Percentiles rank a stretch among this genome's conserved stretches.
Conservation (phyloP, 805 yeast species). For the Lipomyces mesembrius region DNA sequence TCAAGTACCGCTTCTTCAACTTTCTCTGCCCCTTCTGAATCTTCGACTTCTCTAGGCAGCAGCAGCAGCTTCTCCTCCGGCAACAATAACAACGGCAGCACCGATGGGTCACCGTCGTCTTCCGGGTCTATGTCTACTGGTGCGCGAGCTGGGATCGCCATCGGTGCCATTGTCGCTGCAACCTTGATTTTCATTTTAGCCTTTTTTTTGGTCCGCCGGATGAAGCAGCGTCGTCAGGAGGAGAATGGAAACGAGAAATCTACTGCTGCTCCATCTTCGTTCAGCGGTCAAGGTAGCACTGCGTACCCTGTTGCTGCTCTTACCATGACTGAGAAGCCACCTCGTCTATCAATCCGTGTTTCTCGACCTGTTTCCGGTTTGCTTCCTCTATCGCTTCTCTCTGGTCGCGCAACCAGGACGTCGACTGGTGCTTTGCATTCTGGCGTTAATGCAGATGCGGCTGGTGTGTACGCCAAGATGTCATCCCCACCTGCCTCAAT, state of each 20-base stretch:
- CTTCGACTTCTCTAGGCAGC: conserved; percentile 5
- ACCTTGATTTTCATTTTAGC: conserved; percentile 20
- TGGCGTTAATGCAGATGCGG: not conserved
- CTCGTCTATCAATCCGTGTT: conserved; percentile 36
- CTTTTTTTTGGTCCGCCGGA: conserved; percentile 30
- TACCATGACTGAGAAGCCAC: conserved; percentile 16
- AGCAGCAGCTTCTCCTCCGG: conserved; percentile 10
- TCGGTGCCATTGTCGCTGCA: conserved; percentile 31
- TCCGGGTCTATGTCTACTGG: conserved; percentile 30
- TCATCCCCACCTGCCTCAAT: conserved; percentile 13
- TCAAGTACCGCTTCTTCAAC: conserved; percentile 10
- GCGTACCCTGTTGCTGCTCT: conserved; percentile 21
- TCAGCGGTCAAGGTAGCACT: not conserved
- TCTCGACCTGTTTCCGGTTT: conserved; percentile 32
- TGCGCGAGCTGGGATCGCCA: conserved; percentile 35
- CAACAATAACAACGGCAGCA: not conserved
- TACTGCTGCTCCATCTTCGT: not conserved
- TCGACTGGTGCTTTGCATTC: conserved; percentile 25
- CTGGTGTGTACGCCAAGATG: conserved; percentile 1
- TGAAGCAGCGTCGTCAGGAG: conserved; percentile 14
- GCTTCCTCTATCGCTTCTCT: conserved; percentile 34
- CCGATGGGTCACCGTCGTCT: conserved; percentile 65
- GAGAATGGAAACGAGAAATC: conserved; percentile 12
- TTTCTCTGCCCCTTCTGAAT: conserved; percentile 4
- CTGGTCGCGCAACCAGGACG: conserved; percentile 32